phyloP scores from a whole-genome alignment of 108 stramenopile species.

The Skeletonema menzelii region DNA sequence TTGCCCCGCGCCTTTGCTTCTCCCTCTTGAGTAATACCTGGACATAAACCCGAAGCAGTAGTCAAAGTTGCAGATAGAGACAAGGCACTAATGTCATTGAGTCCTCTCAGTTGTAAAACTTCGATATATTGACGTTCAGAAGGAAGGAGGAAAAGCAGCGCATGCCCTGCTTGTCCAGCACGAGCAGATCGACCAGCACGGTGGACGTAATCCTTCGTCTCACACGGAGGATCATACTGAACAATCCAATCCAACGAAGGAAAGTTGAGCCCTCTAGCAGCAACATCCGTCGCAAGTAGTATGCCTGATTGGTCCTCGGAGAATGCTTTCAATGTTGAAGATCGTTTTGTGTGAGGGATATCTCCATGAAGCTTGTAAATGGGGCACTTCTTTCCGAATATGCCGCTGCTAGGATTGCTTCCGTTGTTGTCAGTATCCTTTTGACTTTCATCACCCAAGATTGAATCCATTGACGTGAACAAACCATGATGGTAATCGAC shows the following conservation, averaged over 20 bases:
- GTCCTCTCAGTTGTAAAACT: constrained; percentile 69
- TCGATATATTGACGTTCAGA: constrained; percentile 87
- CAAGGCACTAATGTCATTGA: constrained; percentile 62
- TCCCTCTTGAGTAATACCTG: constrained; percentile 57
- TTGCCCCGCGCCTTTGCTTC: constrained; percentile 44
- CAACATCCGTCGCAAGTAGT: constrained; percentile 98
- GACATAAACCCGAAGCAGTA: constrained; percentile 61
- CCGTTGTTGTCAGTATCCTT: constrained; percentile 87
- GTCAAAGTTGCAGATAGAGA: constrained; percentile 75
- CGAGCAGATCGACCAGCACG: constrained; percentile 96
- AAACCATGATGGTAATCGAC: constrained; percentile 91
- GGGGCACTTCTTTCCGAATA: constrained; percentile 83
- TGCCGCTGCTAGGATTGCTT: constrained; percentile 89
- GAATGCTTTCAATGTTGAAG: constrained; percentile 95
- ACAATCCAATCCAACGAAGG: constrained; percentile 96
- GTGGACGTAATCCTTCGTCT: constrained; percentile 98
- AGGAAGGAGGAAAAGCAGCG: constrained; percentile 87
- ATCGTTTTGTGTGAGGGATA: constrained; percentile 96
- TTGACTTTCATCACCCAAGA: constrained; percentile 96
- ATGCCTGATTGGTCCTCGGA: constrained; percentile 79
- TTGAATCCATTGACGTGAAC: constrained; percentile 96
- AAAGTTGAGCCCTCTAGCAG: constrained; percentile 94
- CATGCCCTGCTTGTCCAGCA: constrained; percentile 93
- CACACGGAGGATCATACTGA: constrained; percentile 95
- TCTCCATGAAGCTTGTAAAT: constrained; percentile 97